A percentile compares a stretch with the other conserved stretches of the same genome.
phyloP scores from a whole-genome alignment of 176 grass and related monocot genomes.

The Oryza punctata region DNA sequence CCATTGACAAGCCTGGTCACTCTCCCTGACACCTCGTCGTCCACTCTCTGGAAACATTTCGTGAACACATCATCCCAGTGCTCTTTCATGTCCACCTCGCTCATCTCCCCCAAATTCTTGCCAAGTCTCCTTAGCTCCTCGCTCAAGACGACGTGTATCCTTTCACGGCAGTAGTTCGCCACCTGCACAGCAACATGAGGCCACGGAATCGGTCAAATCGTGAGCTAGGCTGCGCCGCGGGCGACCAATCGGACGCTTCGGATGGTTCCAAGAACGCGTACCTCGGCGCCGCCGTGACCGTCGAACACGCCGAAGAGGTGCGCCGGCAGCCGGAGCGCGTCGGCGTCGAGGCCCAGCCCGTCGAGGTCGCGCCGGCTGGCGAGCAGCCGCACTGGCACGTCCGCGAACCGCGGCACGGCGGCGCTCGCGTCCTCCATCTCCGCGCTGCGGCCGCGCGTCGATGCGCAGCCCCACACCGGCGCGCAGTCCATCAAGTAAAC shows the following conservation, averaged over 20 bases:
- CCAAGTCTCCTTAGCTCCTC: conserved; percentile 37
- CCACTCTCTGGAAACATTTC: conserved; percentile 59
- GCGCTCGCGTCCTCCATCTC: conserved; percentile 85
- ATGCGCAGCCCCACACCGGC: conserved; percentile 67
- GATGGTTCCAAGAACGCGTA: background rate
- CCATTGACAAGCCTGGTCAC: conserved; percentile 29
- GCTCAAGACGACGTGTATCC: conserved; percentile 51
- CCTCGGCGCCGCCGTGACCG: conserved; percentile 76
- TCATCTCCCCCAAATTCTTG: conserved; percentile 6
- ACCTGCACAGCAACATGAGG: conserved; percentile 30
- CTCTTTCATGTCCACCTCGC: conserved; percentile 52
- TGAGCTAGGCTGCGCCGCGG: background rate
- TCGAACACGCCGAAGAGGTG: conserved; percentile 78
- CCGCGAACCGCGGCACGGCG: conserved; percentile 54
- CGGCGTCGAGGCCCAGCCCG: conserved; percentile 50
- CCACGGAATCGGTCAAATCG: conserved; percentile 3
- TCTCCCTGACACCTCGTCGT: conserved; percentile 64
- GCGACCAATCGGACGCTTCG: background rate
- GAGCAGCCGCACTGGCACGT: conserved; percentile 73
- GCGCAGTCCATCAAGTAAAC: conserved; percentile 66
- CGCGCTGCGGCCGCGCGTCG: conserved; percentile 56
- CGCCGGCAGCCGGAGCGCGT: conserved; percentile 50
- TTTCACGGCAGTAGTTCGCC: conserved; percentile 61
- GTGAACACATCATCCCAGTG: conserved; percentile 66
- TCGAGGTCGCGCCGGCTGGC: conserved; percentile 53